Percentiles rank a stretch among this genome's conserved stretches.
These are phyloP conservation scores for Fusarium pininemorale DNA, from an alignment of 2,329 filamentous ascomycete genomes.

Conservation along the genomic window DNA sequence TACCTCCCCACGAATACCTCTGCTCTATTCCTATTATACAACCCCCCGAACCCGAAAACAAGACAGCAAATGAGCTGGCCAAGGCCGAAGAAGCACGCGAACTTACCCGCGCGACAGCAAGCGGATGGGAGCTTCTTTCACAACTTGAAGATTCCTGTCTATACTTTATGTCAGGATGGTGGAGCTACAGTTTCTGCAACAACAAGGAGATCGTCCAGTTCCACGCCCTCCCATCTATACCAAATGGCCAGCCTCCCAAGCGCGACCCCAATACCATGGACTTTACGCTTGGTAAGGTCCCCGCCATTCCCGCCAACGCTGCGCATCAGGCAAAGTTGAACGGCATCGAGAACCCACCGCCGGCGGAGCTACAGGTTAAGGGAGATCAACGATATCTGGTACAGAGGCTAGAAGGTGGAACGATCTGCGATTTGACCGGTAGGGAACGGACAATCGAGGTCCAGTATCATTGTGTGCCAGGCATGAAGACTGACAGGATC, in stretches of 20 bases:
- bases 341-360: constrained; percentile 47
- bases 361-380: constrained; percentile 78
- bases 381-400: constrained; percentile 88
- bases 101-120: constrained; percentile 76
- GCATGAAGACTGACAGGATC: constrained; percentile 77
- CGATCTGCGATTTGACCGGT: constrained; percentile 85
- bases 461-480: constrained; percentile 81
- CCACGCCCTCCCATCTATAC: constrained; percentile 76
- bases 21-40: constrained; percentile 82
- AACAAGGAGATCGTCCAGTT: constrained; percentile 89
- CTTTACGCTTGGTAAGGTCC: constrained; percentile 75
- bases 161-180: constrained; percentile 87
- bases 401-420: constrained; percentile 81
- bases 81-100: constrained; percentile 83
- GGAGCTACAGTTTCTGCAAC: constrained; percentile 96
- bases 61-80: constrained; percentile 72
- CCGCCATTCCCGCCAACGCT: constrained; percentile 46
- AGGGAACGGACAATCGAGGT: constrained; percentile 85
- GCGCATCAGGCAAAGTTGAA: constrained; percentile 37
- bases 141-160: constrained; percentile 85
- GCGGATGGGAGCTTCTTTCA: constrained; percentile 81
- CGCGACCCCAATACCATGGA: constrained; percentile 80
- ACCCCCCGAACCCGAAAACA: constrained; percentile 64
- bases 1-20: constrained; percentile 77
- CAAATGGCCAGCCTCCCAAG: constrained; percentile 76